Percentiles rank a stretch among this genome's conserved stretches.
These are phyloP conservation scores for Trapa incisa DNA, from an alignment of 345 rosid species.

Conservation along the genomic window DNA sequence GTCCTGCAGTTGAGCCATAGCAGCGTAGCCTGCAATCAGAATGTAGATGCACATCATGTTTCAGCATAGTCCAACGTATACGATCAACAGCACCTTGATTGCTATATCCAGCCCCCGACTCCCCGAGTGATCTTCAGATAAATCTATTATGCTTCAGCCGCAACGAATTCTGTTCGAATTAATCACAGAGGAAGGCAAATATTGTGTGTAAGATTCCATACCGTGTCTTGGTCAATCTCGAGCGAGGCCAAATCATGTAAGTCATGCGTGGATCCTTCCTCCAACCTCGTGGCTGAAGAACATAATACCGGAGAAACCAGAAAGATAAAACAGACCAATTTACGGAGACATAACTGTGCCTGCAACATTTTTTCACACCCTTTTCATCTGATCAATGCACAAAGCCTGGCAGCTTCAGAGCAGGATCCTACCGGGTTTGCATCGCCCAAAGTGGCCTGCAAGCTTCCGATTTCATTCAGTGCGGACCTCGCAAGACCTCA, in stretches of 20 bases:
- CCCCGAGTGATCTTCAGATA: background rate
- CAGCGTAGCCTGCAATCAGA: slow-evolving; percentile 45
- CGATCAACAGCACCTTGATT: background rate
- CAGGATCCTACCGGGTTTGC: slow-evolving; percentile 1
- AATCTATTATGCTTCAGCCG: background rate
- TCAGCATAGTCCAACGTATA: background rate
- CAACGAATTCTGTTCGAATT: background rate
- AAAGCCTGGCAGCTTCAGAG: slow-evolving; percentile 11
- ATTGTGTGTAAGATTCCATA: slow-evolving; percentile 14
- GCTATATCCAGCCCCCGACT: background rate
- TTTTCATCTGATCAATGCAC: slow-evolving; percentile 28
- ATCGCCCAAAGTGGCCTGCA: background rate
- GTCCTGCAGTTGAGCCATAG: slow-evolving; percentile 50
- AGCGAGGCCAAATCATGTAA: slow-evolving; percentile 37
- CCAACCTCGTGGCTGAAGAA: slow-evolving; percentile 27
- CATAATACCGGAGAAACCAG: slow-evolving; percentile 31
- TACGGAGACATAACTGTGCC: slow-evolving; percentile 19
- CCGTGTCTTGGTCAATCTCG: slow-evolving; percentile 39
- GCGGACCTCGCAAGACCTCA: background rate
- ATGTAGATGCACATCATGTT: slow-evolving; percentile 4
- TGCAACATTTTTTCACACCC: slow-evolving; percentile 17
- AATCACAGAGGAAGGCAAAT: background rate
- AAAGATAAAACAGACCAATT: slow-evolving; percentile 14
- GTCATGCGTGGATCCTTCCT: slow-evolving; percentile 30
- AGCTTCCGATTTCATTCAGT: background rate